Base-by-base conservation (phyloP, 2,329 filamentous ascomycete species). In the Beauveria australis region DNA sequence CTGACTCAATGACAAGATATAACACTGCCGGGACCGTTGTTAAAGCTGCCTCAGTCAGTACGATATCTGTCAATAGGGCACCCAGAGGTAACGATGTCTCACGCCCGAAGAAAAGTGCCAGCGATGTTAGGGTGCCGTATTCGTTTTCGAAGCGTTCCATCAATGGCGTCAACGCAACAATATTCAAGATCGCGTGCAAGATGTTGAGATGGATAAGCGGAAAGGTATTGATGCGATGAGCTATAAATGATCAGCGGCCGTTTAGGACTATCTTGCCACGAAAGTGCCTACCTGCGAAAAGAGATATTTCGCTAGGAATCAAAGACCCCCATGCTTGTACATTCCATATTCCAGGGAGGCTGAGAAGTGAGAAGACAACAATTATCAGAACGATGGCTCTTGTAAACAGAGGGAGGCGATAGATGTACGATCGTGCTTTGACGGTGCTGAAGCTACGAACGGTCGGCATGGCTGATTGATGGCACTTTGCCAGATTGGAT, bases 101-200 rank as follows among this genome's bases (percentile, higher is more conserved):
- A 96, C 92, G 92, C 61, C 94, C 94, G 69, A 94, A 85, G 73
- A 97, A 97, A 57, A 97, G 79, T 41, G 90, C 85, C 64, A 96
- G 73, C n/a, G 91, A 89, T 28, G 91, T 91, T 69, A 97, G 78
- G 8, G 93, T 97, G 57, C 94, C 94, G 73, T 95, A 87, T 73
- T 97, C 93, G 64, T 85, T 83, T 77, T 99, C 94, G 74, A 97
- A 99, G 63, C 92, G 85, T 75, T 97, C 93, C 72, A 99, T 77
- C 56, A 99, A 79, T n/a, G 94, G 94, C 44, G 88, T 87, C 64
- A 97, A 73, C 24, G 91, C 89, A 64, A 95, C 57, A 26, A 91
- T 73, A 74, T 97, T 96, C 70, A 95, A 77, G 58, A 92, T 69
- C 63, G 88, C 81, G 74, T 97, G 94, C 67, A 96, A 78, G 71